A percentile compares a stretch with the other conserved stretches of the same genome.
Conservation (phyloP, 371 early-diverging fungal species). For the Mortierella sp. region DNA sequence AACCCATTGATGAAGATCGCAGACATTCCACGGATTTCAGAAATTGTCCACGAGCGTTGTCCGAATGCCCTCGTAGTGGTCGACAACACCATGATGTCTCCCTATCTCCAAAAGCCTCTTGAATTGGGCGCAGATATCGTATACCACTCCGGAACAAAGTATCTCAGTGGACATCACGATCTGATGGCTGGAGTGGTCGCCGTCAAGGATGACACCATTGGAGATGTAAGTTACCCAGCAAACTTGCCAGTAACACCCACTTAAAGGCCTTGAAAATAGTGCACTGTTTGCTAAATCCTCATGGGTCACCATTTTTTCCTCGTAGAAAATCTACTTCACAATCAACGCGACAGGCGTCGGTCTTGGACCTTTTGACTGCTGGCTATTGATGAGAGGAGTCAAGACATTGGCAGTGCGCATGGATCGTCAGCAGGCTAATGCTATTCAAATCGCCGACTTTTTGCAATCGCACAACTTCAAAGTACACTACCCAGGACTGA, state of each 20-base stretch:
- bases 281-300: too few relatives aligned
- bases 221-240: slow-evolving; percentile 76
- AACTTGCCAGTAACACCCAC: too few relatives aligned
- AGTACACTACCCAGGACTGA: slow-evolving; percentile 91
- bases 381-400: slow-evolving; percentile 87
- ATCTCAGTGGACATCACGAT: slow-evolving; percentile 93
- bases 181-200: slow-evolving; percentile 92
- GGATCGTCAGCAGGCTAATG: slow-evolving; percentile 85
- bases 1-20: slow-evolving; percentile 90
- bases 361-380: slow-evolving; percentile 88
- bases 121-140: slow-evolving; percentile 90
- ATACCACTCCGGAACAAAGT: slow-evolving; percentile 92
- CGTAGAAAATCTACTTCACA: slow-evolving; percentile 79
- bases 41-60: slow-evolving; percentile 73
- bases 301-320: not conserved
- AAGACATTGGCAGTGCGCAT: slow-evolving; percentile 92
- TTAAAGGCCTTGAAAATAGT: too few relatives aligned
- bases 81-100: slow-evolving; percentile 96
- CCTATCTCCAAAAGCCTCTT: slow-evolving; percentile 88
- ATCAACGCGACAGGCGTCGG: slow-evolving; percentile 95
- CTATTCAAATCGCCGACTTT: slow-evolving; percentile 81
- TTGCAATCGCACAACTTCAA: slow-evolving; percentile 82
- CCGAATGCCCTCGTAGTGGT: slow-evolving; percentile 88
- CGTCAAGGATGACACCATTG: slow-evolving; percentile 73
- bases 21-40: slow-evolving; percentile 81